Percentiles rank a stretch among this genome's conserved stretches.
phyloP scores from a whole-genome alignment of 768 basidiomycete genomes.

The Suillus placidus region DNA sequence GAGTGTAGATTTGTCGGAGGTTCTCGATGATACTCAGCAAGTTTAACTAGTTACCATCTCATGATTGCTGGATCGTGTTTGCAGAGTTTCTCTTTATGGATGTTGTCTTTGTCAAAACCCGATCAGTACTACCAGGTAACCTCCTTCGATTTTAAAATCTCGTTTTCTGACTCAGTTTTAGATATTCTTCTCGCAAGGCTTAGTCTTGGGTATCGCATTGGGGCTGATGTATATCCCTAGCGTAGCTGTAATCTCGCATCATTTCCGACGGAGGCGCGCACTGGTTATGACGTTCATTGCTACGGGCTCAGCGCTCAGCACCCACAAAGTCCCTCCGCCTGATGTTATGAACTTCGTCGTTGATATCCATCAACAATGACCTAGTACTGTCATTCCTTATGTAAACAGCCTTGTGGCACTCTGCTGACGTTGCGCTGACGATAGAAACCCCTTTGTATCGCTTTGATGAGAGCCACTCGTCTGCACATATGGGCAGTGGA shows the following conservation, averaged over 20 bases:
- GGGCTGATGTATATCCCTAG: conserved; percentile 51
- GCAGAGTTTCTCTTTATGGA: conserved; percentile 36
- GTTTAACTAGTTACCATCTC: conserved; percentile 7
- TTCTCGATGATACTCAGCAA: neutral
- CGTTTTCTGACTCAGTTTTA: conserved; percentile 18
- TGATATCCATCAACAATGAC: too few species aligned
- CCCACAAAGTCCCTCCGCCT: too few species aligned
- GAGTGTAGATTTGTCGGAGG: neutral
- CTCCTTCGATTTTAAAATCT: neutral
- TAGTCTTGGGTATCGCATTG: conserved; percentile 43
- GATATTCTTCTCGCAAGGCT: conserved; percentile 48
- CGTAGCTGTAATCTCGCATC: conserved; percentile 44
- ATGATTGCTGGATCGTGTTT: conserved; percentile 29
- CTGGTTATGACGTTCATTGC: neutral
- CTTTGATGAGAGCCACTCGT: too few species aligned
- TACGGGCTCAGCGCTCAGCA: too few species aligned
- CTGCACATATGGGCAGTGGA: too few species aligned
- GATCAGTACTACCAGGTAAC: conserved; percentile 39
- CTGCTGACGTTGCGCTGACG: too few species aligned
- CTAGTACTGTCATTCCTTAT: too few species aligned
- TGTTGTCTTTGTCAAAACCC: conserved; percentile 39
- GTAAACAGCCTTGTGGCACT: too few species aligned
- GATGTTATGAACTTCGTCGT: too few species aligned
- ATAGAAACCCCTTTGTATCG: too few species aligned
- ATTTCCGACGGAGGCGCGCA: conserved; percentile 39